These are phyloP conservation scores for Spencermartinsiella ligniputridi DNA, from an alignment of 1,139 yeast genomes.

Conservation along the genomic window DNA sequence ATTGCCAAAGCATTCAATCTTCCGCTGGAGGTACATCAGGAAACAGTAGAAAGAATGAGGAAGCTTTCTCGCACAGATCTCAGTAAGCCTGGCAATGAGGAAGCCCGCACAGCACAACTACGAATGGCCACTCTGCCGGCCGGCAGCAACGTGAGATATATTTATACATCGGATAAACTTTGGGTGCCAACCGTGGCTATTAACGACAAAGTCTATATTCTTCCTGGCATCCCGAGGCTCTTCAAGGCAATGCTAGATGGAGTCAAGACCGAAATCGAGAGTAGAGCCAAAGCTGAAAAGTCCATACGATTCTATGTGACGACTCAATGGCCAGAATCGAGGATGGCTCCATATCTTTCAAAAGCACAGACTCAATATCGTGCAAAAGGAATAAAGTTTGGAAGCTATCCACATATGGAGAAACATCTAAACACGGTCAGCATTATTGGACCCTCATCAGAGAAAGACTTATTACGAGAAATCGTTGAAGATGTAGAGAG, in stretches of 20 bases:
- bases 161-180: slow-evolving; percentile 50
- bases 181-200: slow-evolving; percentile 85
- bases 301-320: slow-evolving; percentile 55
- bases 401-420: slow-evolving; percentile 77
- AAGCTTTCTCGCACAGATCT: slow-evolving; percentile 40
- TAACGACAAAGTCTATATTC: slow-evolving; percentile 55
- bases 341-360: slow-evolving; percentile 60
- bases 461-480: slow-evolving; percentile 37
- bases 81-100: slow-evolving; percentile 27
- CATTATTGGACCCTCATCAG: slow-evolving; percentile 52
- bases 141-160: slow-evolving; percentile 45
- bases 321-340: slow-evolving; percentile 59
- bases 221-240: slow-evolving; percentile 80
- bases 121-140: slow-evolving; percentile 77
- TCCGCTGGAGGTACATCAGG: slow-evolving; percentile 49
- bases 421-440: slow-evolving; percentile 65
- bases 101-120: slow-evolving; percentile 55
- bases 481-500: slow-evolving; percentile 46
- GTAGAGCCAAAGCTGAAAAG: slow-evolving; percentile 32
- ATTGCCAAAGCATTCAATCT: slow-evolving; percentile 59
- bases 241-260: slow-evolving; percentile 52
- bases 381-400: slow-evolving; percentile 55
- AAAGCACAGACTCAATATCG: slow-evolving; percentile 47
- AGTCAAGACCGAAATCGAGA: slow-evolving; percentile 32
- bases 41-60: slow-evolving; percentile 59